Percentiles rank a stretch among this genome's conserved stretches.
These are phyloP conservation scores for Rubus parviflorus DNA, from an alignment of 306 rosid genomes.

Conservation along the genomic window DNA sequence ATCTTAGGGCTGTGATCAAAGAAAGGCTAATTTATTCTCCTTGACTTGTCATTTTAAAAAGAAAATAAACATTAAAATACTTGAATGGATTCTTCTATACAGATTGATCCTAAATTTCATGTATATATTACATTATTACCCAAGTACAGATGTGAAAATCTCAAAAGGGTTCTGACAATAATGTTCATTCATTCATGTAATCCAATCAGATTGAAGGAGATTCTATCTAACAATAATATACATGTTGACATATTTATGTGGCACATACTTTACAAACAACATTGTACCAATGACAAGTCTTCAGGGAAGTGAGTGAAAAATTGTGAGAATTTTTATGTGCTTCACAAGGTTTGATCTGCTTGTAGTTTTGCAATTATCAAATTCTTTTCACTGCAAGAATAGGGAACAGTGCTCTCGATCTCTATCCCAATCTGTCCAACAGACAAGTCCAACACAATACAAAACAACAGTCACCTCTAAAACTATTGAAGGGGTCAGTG, in stretches of 20 bases:
- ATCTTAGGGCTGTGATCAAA: slow-evolving; percentile 22
- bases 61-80: slow-evolving; percentile 23
- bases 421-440: slow-evolving; percentile 47
- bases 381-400: slow-evolving; percentile 51
- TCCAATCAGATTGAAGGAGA: background rate
- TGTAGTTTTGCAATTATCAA: slow-evolving; percentile 78
- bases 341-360: slow-evolving; percentile 47
- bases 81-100: background rate
- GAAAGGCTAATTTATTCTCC: slow-evolving; percentile 16
- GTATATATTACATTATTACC: background rate
- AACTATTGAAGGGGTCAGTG: slow-evolving; percentile 13
- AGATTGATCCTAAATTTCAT: slow-evolving; percentile 6
- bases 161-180: background rate
- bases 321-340: slow-evolving; percentile 27
- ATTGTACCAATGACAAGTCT: slow-evolving; percentile 59
- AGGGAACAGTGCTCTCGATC: slow-evolving; percentile 46
- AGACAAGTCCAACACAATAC: slow-evolving; percentile 67
- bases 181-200: slow-evolving; percentile 4
- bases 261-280: slow-evolving; percentile 60
- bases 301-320: slow-evolving; percentile 39
- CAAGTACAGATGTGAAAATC: background rate
- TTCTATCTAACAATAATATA: slow-evolving; percentile 7
- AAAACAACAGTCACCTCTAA: slow-evolving; percentile 54
- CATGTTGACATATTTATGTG: slow-evolving; percentile 52
- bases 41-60: slow-evolving; percentile 17